phyloP scores from a whole-genome alignment of 805 yeast species.

The Saturnispora sanitii region DNA sequence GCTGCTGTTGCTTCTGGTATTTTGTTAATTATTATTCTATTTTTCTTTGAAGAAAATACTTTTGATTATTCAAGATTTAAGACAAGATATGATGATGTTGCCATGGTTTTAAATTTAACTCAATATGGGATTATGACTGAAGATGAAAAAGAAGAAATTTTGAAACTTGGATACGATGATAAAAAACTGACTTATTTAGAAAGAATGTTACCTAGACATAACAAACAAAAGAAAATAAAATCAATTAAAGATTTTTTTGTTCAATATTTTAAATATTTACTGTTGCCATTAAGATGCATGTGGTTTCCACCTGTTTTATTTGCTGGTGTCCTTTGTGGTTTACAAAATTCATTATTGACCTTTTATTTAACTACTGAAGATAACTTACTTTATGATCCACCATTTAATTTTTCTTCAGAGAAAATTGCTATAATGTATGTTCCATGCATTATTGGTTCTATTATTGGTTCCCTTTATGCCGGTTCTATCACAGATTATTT shows the following conservation, averaged over 20 bases:
- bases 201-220: constrained; percentile 13
- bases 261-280: constrained; percentile 32
- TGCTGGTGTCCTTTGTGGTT: constrained; percentile 68
- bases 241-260: constrained; percentile 14
- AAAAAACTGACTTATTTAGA: constrained; percentile 10
- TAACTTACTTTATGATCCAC: constrained; percentile 47
- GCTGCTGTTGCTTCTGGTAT: constrained; percentile 40
- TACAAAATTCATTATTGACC: constrained; percentile 63
- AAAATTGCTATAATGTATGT: constrained; percentile 71
- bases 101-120: constrained; percentile 17
- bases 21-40: no score
- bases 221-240: background rate
- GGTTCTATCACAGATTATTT: constrained; percentile 55
- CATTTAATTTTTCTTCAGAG: constrained; percentile 52
- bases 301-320: constrained; percentile 51
- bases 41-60: constrained; percentile 62
- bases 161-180: constrained; percentile 20
- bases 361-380: constrained; percentile 69
- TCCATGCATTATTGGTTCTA: constrained; percentile 58
- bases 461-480: constrained; percentile 56
- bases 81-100: constrained; percentile 15
- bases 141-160: constrained; percentile 17
- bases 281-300: constrained; percentile 21
- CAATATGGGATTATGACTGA: constrained; percentile 23
- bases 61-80: constrained; percentile 43